Evolutionary conservation across 2,329 filamentous ascomycete genomes (phyloP), one percentile per base, ranked within the genome.

Genomic region (Alternaria conjuncta): DNA sequence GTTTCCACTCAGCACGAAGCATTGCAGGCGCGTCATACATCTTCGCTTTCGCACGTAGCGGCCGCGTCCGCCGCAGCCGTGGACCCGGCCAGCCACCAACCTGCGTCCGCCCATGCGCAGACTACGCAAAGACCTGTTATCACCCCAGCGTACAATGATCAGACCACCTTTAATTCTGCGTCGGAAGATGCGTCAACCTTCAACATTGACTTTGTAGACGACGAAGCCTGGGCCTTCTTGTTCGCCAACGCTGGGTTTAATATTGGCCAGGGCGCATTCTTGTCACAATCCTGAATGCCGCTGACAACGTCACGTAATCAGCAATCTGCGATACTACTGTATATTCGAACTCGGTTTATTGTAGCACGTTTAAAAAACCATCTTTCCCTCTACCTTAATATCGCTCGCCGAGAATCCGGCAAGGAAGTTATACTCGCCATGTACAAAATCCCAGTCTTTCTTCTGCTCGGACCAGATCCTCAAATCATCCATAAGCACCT

Each of bases 201-300:
- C 23, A 41, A 55, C 5, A 55, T 51, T 25, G 49, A 26, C 49
- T 51, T 51, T 21, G 49, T 26, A 32, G 28, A 51, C 11, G 49
- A 55, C 53, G 53, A 55, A 45, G 41, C 23, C 32, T 55, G 32
- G 53, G 32, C 53, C n/a, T 44, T 28, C 15, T 20, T 55, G 23
- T 55, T 55, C 23, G 53, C 53, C n/a, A 45, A 43, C 26, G 23
- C 57, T 18, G 61, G 61, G 5, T 64, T 64, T 46, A 57, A 60
- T 3, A 36, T 60, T 43, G 51, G 55, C 32, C 23, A 53, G 23
- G 57, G 61, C 13, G 25, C 41, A 20, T 55, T 55, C 36, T 51
- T 51, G 25, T 41, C 8, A 41, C 36, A 18, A 18, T 18, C 15
- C 36, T 41, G 36, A 41, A 41, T 6, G 15, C 9, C n/a, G 9